Evolutionary conservation across 2,329 filamentous ascomycete genomes (phyloP).

Genomic region (Emergomyces pasteurianus): DNA sequence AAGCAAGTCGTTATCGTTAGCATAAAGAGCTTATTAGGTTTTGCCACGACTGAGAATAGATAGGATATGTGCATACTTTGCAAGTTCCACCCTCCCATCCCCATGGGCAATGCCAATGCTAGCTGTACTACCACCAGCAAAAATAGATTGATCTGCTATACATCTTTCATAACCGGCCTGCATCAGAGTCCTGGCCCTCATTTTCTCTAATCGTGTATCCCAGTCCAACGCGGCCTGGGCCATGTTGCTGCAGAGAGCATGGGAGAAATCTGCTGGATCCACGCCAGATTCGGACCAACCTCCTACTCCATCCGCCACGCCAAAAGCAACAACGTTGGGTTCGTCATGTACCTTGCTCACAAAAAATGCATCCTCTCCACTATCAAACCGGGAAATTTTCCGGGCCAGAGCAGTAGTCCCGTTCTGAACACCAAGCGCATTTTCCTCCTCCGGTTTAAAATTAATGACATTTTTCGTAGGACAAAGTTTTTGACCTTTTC

Average conservation of each 20-base stretch:
- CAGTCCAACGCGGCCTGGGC: conserved; percentile 58
- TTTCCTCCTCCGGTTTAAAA: conserved; percentile 46
- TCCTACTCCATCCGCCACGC: conserved; percentile 86
- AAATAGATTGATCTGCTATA: conserved; percentile 58
- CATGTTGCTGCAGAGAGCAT: conserved; percentile 90
- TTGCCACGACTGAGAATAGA: neutral
- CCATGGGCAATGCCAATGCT: conserved; percentile 68
- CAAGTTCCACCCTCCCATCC: conserved; percentile 68
- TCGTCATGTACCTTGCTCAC: conserved; percentile 62
- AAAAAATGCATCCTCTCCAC: conserved; percentile 95
- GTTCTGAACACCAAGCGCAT: conserved; percentile 25
- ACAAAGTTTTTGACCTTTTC: conserved; percentile 57
- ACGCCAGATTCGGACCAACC: conserved; percentile 90
- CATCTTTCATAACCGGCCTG: conserved; percentile 76
- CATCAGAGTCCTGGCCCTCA: conserved; percentile 58
- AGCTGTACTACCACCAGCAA: conserved; percentile 82
- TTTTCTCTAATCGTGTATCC: conserved; percentile 24
- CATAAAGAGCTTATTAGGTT: neutral
- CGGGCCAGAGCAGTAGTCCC: conserved; percentile 40
- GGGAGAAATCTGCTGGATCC: conserved; percentile 89
- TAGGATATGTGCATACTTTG: conserved; percentile 47
- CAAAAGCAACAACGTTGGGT: conserved; percentile 54
- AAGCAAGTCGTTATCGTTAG: neutral
- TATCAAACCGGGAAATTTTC: conserved; percentile 56
- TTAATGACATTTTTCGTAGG: conserved; percentile 58